phyloP scores from a whole-genome alignment of 1,284 basidiomycete genomes.

The Bjerkandera adusta region DNA sequence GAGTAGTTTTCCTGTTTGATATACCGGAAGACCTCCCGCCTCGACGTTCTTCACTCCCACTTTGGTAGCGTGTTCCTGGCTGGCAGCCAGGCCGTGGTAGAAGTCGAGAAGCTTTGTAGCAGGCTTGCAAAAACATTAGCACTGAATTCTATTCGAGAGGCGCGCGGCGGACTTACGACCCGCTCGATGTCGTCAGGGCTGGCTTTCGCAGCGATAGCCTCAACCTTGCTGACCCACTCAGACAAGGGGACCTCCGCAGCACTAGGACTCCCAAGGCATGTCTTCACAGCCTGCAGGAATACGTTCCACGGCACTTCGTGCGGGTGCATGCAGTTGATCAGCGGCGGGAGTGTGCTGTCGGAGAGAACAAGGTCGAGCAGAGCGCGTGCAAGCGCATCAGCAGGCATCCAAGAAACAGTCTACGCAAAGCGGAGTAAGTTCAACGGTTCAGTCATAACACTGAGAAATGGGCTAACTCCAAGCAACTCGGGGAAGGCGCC shows the following conservation, averaged over 20 bases:
- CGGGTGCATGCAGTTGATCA: slow-evolving; percentile 19
- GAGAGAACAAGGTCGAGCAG: slow-evolving; percentile 13
- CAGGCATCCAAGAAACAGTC: slow-evolving; percentile 20
- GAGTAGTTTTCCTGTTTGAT: slow-evolving; percentile 4
- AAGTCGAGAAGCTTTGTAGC: slow-evolving; percentile 17
- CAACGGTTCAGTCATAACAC: neutral
- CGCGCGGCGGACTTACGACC: neutral
- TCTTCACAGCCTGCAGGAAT: slow-evolving; percentile 3
- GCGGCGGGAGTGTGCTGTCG: neutral
- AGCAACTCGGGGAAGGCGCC: slow-evolving; percentile 11
- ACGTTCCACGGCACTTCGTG: slow-evolving; percentile 7
- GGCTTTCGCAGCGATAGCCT: neutral
- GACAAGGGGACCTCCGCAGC: neutral
- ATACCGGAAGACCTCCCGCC: slow-evolving; percentile 13
- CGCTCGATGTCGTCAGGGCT: neutral
- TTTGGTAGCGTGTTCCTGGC: neutral
- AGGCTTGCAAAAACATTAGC: slow-evolving; percentile 6
- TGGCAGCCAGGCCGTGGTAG: slow-evolving; percentile 7
- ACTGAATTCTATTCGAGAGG: neutral
- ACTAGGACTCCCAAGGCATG: slow-evolving; percentile 14
- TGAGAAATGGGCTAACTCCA: slow-evolving; percentile 17
- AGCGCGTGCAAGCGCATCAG: slow-evolving; percentile 14
- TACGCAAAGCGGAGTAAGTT: slow-evolving; percentile 2
- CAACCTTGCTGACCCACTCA: slow-evolving; percentile 5
- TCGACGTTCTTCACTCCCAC: slow-evolving; percentile 5